Evolutionary conservation across 345 rosid genomes (phyloP), one percentile per base, ranked within the genome.

Genomic region (Populus alba): DNA sequence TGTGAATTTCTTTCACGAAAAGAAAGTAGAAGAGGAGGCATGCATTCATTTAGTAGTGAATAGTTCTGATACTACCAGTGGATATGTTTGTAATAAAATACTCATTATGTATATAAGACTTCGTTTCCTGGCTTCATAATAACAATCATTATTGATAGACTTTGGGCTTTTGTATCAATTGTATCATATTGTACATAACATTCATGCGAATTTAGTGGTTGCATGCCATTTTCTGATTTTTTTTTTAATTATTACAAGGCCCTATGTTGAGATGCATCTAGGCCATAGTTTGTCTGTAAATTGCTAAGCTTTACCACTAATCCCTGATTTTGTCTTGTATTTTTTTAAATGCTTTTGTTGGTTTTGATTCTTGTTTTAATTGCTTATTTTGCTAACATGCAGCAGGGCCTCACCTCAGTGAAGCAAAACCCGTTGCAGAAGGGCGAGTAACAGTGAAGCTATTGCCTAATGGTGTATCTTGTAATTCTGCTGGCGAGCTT

Each of bases 341-440:
- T 11, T 63, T 41, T 63, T 51, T 0, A 31, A 72, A 43, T 25
- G 45, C 65, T 45, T 66, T 39, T 38, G 37, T 41, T 41, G 9
- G 5, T 73, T 74, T 41, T 43, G 10, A 20, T 68, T 68, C 47
- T 59, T 59, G 7, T 79, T 67, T 61, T 68, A 77, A 74, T 78
- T 39, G 67, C 51, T 70, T 84, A 75, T 73, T 77, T 31, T 22
- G 38, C 15, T 71, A 33, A 41, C 51, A 45, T 84, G 73, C 86
- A 87, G 92, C 67, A 72, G 86, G 81, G 75, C 74, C 78, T 25
- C 73, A 63, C 77, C 82, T 71, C 63, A 77, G 66, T 57, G 87
- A 71, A 80, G 90, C 82, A 62, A 87, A 83, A 81, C 81, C 84
- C 18, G 73, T 75, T 75, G 87, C 79, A 68, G 92, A 83, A 85